A percentile compares a stretch with the other conserved stretches of the same genome.
phyloP scores from a whole-genome alignment of 768 basidiomycete genomes.

The Scleroderma citrinum region DNA sequence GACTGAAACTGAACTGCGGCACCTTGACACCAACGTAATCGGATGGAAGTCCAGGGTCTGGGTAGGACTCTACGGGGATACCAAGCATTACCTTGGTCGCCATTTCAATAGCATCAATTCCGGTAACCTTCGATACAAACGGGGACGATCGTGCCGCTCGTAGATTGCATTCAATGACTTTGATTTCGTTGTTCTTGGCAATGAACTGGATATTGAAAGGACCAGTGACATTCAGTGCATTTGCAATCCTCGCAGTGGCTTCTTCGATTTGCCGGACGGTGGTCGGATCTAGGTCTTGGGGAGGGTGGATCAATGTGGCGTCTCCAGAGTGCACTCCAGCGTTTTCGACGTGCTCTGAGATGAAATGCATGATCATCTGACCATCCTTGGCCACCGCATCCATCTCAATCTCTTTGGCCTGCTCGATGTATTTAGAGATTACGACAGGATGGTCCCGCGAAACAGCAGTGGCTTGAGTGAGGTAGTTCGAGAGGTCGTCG shows the following conservation, averaged over 20 bases:
- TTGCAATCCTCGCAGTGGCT: conserved; percentile 95
- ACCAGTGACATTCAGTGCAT: conserved; percentile 95
- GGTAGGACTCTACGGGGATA: conserved; percentile 84
- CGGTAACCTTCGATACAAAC: conserved; percentile 98
- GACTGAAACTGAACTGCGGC: conserved; percentile 98
- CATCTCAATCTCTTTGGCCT: conserved; percentile 99
- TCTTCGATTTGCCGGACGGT: conserved; percentile 95
- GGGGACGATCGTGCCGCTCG: conserved; percentile 98
- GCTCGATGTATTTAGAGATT: conserved; percentile 98
- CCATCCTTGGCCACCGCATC: conserved; percentile 97
- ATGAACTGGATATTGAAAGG: conserved; percentile 99
- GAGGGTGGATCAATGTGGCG: conserved; percentile 95
- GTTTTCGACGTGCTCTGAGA: conserved; percentile 97
- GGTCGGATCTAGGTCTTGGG: conserved; percentile 95
- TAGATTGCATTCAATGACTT: conserved; percentile 99
- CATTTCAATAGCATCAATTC: conserved; percentile 96
- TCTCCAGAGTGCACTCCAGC: conserved; percentile 72
- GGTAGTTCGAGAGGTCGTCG: conserved; percentile 86
- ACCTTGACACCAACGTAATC: conserved; percentile 99
- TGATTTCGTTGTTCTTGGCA: conserved; percentile 99
- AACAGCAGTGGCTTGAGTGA: conserved; percentile 92
- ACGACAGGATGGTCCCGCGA: conserved; percentile 96
- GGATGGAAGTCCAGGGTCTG: conserved; percentile 75
- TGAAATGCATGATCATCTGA: conserved; percentile 99
- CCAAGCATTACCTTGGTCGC: conserved; percentile 98